Percentiles rank a stretch among this genome's conserved stretches.
phyloP scores from a whole-genome alignment of 371 early-diverging fungal species.

The Mucor circinelloides region DNA sequence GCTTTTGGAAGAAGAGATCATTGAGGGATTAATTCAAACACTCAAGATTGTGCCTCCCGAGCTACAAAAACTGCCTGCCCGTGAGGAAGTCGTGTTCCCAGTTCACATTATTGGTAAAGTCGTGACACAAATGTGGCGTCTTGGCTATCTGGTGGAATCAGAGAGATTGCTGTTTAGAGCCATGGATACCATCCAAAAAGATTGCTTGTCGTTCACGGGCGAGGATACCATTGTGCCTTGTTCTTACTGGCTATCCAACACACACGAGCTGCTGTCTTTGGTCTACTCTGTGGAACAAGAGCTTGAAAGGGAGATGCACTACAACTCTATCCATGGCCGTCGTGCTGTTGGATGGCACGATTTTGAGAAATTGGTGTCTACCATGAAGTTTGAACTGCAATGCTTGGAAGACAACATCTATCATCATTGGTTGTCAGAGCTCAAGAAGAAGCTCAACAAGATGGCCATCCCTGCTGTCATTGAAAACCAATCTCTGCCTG shows the following conservation, averaged over 20 bases:
- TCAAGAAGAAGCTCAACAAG: conserved; percentile 90
- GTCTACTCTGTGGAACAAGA: conserved; percentile 50
- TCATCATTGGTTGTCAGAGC: conserved; percentile 89
- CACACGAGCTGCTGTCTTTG: conserved; percentile 85
- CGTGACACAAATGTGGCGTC: conserved; percentile 87
- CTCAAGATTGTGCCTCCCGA: conserved; percentile 88
- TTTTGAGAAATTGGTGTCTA: conserved; percentile 65
- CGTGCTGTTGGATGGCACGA: conserved; percentile 58
- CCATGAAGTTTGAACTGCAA: conserved; percentile 68
- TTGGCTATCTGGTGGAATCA: conserved; percentile 80
- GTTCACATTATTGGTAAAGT: conserved; percentile 89
- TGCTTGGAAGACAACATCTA: conserved; percentile 71
- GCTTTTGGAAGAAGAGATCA: conserved; percentile 82
- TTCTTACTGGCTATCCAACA: conserved; percentile 94
- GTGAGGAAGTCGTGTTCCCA: conserved; percentile 92
- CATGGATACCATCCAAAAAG: conserved; percentile 84
- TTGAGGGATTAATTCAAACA: conserved; percentile 84
- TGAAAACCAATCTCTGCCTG: conserved; percentile 89
- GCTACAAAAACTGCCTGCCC: conserved; percentile 76
- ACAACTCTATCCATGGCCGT: conserved; percentile 45
- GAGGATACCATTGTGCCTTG: conserved; percentile 69
- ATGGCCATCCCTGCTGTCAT: conserved; percentile 95
- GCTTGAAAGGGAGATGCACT: conserved; percentile 51
- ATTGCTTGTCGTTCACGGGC: conserved; percentile 58
- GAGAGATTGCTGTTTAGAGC: conserved; percentile 81